Evolutionary conservation across 2,329 filamentous ascomycete species (phyloP), one percentile per base, ranked within the genome.

Genomic region (Fonsecaea erecta): DNA sequence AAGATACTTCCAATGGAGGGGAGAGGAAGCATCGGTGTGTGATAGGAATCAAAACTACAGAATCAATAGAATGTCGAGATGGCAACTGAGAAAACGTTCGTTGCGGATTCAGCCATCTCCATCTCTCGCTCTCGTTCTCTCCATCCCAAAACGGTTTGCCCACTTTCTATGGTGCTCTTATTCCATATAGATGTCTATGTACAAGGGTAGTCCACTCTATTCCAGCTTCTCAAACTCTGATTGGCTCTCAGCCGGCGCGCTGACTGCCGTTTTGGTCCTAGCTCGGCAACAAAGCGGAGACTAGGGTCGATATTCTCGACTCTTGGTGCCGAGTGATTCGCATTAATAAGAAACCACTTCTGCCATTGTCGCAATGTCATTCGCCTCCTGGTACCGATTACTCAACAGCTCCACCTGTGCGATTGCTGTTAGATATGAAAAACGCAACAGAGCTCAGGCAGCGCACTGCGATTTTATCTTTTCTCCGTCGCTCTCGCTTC

Each of bases 211-310:
- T 28, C 7, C 14, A 7, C 11, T 46, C 18, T 8, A 30, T 9
- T n/a, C 11, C 24, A 53, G 48, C 51, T 34, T 53, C 3, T 32
- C 11, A 16, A 3, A 26, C n/a, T n/a, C 18, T 53, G 14, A 61
- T 61, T 54, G 30, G 58, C 34, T 54, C 26, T 14, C 35, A 1
- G 12, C 11, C 16, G 34, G 34, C 48, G 58, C 58, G 24, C 32
- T 9, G 48, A 61, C 35, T 61, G 21, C 58, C 58, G 30, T n/a
- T 16, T 43, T 46, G 6, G 48, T 34, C 48, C 7, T 61, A 54
- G 58, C 57, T 28, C 26, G 21, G 26, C 34, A 12, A 24, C 9
- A n/a, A 8, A 3, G 43, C 43, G 6, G 43, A 24, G 18, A 48
- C 37, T n/a, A 48, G 26, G 37, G 30, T 6, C 14, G 5, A 48